A percentile compares a stretch with the other conserved stretches of the same genome.
These are phyloP conservation scores for Huntiella moniliformis DNA, from an alignment of 2,329 filamentous ascomycete species.

Conservation along the genomic window DNA sequence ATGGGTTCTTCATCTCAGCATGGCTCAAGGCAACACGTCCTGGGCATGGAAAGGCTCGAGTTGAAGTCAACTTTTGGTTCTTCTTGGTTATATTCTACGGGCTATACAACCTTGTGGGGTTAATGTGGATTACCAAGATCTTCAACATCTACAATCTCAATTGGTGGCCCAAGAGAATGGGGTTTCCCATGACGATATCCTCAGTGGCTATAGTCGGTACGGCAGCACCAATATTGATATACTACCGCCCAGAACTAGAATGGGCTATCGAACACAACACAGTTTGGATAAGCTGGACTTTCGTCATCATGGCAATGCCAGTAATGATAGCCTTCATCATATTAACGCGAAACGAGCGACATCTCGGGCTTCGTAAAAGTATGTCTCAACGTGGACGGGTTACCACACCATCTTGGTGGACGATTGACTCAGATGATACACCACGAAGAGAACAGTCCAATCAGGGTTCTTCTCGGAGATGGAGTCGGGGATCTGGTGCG, in stretches of 20 bases:
- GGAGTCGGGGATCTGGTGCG: slow-evolving; percentile 6
- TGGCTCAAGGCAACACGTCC: slow-evolving; percentile 21
- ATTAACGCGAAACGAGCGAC: slow-evolving; percentile 43
- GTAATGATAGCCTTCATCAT: slow-evolving; percentile 47
- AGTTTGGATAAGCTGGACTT: slow-evolving; percentile 50
- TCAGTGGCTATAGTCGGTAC: slow-evolving; percentile 43
- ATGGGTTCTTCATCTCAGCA: slow-evolving; percentile 18
- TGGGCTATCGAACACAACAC: slow-evolving; percentile 44
- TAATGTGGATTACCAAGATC: slow-evolving; percentile 54
- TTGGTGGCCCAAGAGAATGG: slow-evolving; percentile 48
- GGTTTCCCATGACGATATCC: slow-evolving; percentile 44
- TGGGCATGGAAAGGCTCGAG: slow-evolving; percentile 43
- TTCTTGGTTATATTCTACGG: slow-evolving; percentile 53
- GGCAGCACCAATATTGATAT: slow-evolving; percentile 39
- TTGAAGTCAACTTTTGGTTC: slow-evolving; percentile 53
- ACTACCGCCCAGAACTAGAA: slow-evolving; percentile 31
- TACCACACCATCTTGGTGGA: slow-evolving; percentile 48
- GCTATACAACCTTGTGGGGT: slow-evolving; percentile 46
- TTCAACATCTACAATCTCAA: slow-evolving; percentile 55
- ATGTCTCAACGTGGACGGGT: slow-evolving; percentile 49
- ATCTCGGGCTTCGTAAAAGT: slow-evolving; percentile 39
- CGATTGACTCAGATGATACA: slow-evolving; percentile 33
- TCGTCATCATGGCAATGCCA: slow-evolving; percentile 50
- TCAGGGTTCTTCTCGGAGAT: slow-evolving; percentile 15
- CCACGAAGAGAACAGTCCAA: slow-evolving; percentile 21